Evolutionary conservation across 176 grass and related monocot genomes (phyloP).

Genomic region (Musa beccarii): DNA sequence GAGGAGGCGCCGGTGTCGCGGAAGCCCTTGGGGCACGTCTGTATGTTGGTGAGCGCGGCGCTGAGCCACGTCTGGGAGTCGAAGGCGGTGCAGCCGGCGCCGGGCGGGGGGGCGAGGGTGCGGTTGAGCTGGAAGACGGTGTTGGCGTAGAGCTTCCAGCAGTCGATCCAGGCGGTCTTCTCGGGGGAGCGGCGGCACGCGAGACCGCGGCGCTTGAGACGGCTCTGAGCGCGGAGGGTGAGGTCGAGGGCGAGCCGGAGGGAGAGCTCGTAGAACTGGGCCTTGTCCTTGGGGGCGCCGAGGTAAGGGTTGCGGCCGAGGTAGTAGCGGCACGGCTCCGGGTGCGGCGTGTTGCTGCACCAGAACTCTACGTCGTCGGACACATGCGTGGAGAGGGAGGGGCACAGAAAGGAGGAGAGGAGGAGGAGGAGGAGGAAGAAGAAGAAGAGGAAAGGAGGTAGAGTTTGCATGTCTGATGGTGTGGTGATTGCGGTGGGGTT

Average conservation of each 20-base stretch:
- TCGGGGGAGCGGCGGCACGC: slow-evolving; percentile 11
- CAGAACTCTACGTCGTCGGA: slow-evolving; percentile 22
- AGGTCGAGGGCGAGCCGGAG: slow-evolving; percentile 26
- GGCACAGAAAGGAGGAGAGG: neutral
- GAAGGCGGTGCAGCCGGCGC: neutral
- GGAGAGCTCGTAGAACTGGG: slow-evolving; percentile 22
- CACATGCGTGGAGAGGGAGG: neutral
- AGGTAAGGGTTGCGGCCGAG: neutral
- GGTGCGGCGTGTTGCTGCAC: slow-evolving; percentile 37
- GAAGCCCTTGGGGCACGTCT: slow-evolving; percentile 15
- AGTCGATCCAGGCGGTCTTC: slow-evolving; percentile 29
- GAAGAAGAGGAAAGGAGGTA: neutral
- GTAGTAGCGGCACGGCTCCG: slow-evolving; percentile 26
- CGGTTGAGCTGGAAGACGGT: slow-evolving; percentile 36
- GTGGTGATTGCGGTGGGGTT: too few species aligned
- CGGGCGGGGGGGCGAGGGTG: slow-evolving; percentile 8
- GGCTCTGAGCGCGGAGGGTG: slow-evolving; percentile 22
- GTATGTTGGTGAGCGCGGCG: slow-evolving; percentile 16
- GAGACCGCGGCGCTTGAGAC: slow-evolving; percentile 12
- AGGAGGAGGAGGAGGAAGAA: neutral
- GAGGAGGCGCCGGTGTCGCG: too few species aligned
- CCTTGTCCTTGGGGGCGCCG: slow-evolving; percentile 8
- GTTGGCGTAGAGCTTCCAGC: slow-evolving; percentile 38
- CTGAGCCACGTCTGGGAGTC: slow-evolving; percentile 19
- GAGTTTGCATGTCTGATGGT: neutral